phyloP scores from a whole-genome alignment of 2,329 filamentous ascomycete genomes.

The Colletotrichum simmondsii region DNA sequence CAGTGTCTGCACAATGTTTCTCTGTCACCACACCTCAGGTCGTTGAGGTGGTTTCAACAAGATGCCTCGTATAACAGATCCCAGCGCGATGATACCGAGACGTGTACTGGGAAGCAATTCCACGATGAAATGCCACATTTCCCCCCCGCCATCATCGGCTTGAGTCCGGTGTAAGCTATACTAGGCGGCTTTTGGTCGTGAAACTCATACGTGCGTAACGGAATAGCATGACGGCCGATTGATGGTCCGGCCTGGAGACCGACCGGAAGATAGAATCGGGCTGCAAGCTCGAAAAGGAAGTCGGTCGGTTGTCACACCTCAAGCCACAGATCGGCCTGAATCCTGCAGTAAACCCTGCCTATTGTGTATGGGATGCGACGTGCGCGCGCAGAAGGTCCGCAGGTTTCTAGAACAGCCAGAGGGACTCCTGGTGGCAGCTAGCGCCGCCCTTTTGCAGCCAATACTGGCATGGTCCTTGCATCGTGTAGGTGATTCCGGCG shows the following conservation, averaged over 20 bases:
- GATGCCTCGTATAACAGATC: background rate
- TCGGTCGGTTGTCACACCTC: conserved; percentile 28
- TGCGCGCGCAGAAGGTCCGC: conserved; percentile 8
- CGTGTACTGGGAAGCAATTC: background rate
- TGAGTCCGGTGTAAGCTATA: conserved; percentile 6
- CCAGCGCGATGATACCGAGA: background rate
- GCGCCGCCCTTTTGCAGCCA: conserved; percentile 14
- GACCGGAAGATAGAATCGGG: conserved; percentile 25
- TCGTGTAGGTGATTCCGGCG: background rate
- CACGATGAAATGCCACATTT: background rate
- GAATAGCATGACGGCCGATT: conserved; percentile 9
- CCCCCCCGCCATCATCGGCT: conserved; percentile 16
- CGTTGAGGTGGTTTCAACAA: background rate
- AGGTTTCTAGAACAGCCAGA: conserved; percentile 26
- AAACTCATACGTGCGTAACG: conserved; percentile 20
- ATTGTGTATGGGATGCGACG: background rate
- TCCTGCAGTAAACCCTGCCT: conserved; percentile 29
- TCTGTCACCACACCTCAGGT: background rate
- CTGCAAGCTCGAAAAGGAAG: conserved; percentile 33
- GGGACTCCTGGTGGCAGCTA: conserved; percentile 3
- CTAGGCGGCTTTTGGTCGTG: background rate
- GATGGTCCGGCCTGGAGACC: conserved; percentile 14
- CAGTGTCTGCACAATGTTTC: background rate
- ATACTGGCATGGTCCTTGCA: background rate
- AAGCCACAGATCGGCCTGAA: conserved; percentile 27